Evolutionary conservation across 2,329 filamentous ascomycete species (phyloP), one percentile per base, ranked within the genome.

Genomic region (Pyrenophora seminiperda): DNA sequence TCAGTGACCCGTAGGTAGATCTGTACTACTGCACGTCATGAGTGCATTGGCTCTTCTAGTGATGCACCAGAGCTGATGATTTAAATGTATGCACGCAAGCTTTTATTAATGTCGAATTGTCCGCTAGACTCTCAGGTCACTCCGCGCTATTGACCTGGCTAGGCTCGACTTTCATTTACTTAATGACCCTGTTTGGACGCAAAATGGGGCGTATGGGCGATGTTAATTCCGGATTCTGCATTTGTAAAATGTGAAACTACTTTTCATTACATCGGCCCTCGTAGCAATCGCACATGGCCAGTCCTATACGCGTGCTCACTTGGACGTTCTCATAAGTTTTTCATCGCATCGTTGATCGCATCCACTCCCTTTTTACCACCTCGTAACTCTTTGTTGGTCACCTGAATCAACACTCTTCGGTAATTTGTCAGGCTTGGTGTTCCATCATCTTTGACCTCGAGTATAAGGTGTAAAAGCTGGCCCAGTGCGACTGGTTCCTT

Each of bases 371-470:
- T 34, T 9, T 30, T 54, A 15, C 59, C 65, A 47, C 67, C 67
- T 22, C 39, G 62, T 33, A 70, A 46, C 10, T 70, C 62, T 37
- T 65, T 69, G 38, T 71, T 70, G 7, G 61, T 68, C 5, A 40
- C 64, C 51, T 73, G 71, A 7, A 76, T 66, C 40, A 76, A 56
- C 14, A 81, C 67, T 11, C 80, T 63, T 43, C 76, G 73, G 64
- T 82, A 82, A 40, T 71, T 77, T 27, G 76, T 80, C 58, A 82
- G 61, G 6, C 67, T 63, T 15, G 76, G 76, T 3, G 63, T 66
- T 1, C 78, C 79, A 15, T 68, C 61, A 46, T 80, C 76, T 6
- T 66, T 76, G 4, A 81, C 78, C 54, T 81, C 76, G 1, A 83
- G 67, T 19, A 83, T 76, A 31, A 81, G 53, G 63, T 81, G 79